Percentiles rank a stretch among this genome's conserved stretches.
Evolutionary conservation across 1,139 yeast species (phyloP).

Genomic region (Kurtzmaniella natalensis): DNA sequence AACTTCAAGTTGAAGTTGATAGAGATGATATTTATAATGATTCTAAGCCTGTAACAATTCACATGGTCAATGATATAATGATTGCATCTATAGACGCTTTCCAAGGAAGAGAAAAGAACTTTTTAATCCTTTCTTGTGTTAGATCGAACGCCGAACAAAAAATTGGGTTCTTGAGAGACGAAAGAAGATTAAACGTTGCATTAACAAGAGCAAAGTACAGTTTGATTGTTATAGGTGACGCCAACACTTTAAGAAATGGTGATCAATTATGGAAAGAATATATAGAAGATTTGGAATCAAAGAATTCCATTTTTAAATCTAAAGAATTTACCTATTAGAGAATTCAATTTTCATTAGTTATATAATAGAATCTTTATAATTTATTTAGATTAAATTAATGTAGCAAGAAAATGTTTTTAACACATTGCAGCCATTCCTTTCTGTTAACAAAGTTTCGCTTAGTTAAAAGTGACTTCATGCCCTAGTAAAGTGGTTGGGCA

Average conservation of each 20-base stretch:
- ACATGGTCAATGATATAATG: slow-evolving; percentile 61
- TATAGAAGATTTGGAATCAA: slow-evolving; percentile 23
- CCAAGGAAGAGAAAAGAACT: slow-evolving; percentile 62
- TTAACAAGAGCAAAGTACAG: slow-evolving; percentile 61
- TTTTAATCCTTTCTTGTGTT: slow-evolving; percentile 58
- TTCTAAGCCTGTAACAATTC: slow-evolving; percentile 51
- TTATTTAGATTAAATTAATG: too few species aligned
- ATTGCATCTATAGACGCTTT: slow-evolving; percentile 66
- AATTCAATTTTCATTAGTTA: too few species aligned
- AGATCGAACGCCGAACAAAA: slow-evolving; percentile 47
- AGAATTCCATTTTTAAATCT: slow-evolving; percentile 12
- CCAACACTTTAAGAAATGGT: slow-evolving; percentile 42
- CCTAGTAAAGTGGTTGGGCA: too few species aligned
- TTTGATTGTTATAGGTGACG: slow-evolving; percentile 54
- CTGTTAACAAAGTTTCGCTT: too few species aligned
- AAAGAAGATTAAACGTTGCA: slow-evolving; percentile 58
- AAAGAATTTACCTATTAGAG: slow-evolving; percentile 11
- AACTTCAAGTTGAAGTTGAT: slow-evolving; percentile 48
- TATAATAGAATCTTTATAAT: too few species aligned
- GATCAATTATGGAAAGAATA: slow-evolving; percentile 53
- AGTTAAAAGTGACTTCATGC: too few species aligned
- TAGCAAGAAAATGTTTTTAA: too few species aligned
- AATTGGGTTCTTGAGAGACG: slow-evolving; percentile 57
- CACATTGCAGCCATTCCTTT: too few species aligned
- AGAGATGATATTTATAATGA: slow-evolving; percentile 51